Percentiles rank a stretch among this genome's conserved stretches.
These are phyloP conservation scores for Hypoxylon sp. DNA, from an alignment of 2,329 filamentous ascomycete genomes.

Conservation along the genomic window DNA sequence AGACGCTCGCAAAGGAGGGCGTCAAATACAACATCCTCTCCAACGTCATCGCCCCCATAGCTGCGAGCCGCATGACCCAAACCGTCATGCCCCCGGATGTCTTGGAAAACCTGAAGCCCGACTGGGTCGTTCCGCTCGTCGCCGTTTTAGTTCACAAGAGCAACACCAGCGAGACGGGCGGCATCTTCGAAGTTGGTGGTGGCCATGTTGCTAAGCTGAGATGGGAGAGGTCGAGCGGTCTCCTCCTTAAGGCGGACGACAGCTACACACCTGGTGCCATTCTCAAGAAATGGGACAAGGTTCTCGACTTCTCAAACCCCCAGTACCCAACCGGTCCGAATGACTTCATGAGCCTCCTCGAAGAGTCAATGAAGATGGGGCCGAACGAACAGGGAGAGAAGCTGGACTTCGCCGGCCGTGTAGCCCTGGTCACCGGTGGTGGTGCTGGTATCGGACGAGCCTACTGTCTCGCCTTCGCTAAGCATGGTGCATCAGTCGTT, in stretches of 20 bases:
- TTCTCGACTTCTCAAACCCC: slow-evolving; percentile 87
- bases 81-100: slow-evolving; percentile 97
- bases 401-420: slow-evolving; percentile 86
- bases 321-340: slow-evolving; percentile 87
- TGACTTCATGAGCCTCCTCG: slow-evolving; percentile 88
- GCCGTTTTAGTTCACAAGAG: slow-evolving; percentile 88
- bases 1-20: slow-evolving; percentile 98
- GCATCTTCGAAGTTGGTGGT: slow-evolving; percentile 94
- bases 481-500: slow-evolving; percentile 85
- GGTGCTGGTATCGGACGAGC: slow-evolving; percentile 92
- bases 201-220: slow-evolving; percentile 93
- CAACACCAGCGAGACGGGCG: slow-evolving; percentile 85
- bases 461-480: slow-evolving; percentile 91
- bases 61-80: slow-evolving; percentile 94
- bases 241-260: slow-evolving; percentile 89
- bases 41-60: slow-evolving; percentile 96
- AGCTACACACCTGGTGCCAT: slow-evolving; percentile 90
- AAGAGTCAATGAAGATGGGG: slow-evolving; percentile 84
- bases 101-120: slow-evolving; percentile 86
- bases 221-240: slow-evolving; percentile 94
- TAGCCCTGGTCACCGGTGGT: slow-evolving; percentile 88
- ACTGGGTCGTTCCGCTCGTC: slow-evolving; percentile 95
- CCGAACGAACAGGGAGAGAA: slow-evolving; percentile 80
- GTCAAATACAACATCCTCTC: slow-evolving; percentile 96
- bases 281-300: slow-evolving; percentile 88